Percentiles rank a stretch among this genome's conserved stretches.
Conservation (phyloP, 495 filamentous ascomycete genomes). For the Amphirosellinia nigrospora region DNA sequence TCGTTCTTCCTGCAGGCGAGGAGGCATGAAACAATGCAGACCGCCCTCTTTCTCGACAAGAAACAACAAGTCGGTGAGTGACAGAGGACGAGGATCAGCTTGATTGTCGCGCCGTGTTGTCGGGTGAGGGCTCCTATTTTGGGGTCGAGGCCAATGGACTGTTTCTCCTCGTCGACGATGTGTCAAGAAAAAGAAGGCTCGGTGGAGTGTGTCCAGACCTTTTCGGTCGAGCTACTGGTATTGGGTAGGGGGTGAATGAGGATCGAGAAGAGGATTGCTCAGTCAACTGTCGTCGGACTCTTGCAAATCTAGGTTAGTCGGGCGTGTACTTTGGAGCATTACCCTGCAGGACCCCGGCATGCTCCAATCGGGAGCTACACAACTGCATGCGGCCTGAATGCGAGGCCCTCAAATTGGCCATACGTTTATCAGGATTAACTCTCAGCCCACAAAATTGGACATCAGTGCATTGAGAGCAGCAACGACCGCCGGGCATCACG, state of each 20-base stretch:
- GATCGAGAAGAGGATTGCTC: conserved; percentile 17
- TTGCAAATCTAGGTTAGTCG: background rate
- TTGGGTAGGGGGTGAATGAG: conserved; percentile 16
- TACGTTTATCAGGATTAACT: conserved; percentile 11
- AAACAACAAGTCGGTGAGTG: conserved; percentile 30
- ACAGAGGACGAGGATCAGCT: conserved; percentile 22
- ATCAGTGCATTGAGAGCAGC: conserved; percentile 28
- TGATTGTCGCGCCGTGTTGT: conserved; percentile 22
- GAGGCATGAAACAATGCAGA: conserved; percentile 26
- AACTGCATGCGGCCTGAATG: conserved; percentile 26
- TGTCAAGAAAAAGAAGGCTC: conserved; percentile 24
- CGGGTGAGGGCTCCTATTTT: conserved; percentile 23
- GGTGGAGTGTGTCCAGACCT: conserved; percentile 24
- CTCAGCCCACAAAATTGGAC: conserved; percentile 32
- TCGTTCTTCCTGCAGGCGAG: conserved; percentile 26
- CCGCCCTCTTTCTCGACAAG: conserved; percentile 18
- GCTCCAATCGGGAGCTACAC: conserved; percentile 27
- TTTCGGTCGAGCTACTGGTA: conserved; percentile 22
- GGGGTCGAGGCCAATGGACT: conserved; percentile 22
- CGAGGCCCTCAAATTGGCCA: conserved; percentile 26
- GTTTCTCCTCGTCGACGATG: conserved; percentile 20
- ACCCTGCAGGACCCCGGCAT: conserved; percentile 13
- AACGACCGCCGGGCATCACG: conserved; percentile 28
- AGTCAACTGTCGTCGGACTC: conserved; percentile 18
- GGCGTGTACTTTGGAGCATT: conserved; percentile 21